Conservation (phyloP, 257 asterid species). For the Salvia hispanica region DNA sequence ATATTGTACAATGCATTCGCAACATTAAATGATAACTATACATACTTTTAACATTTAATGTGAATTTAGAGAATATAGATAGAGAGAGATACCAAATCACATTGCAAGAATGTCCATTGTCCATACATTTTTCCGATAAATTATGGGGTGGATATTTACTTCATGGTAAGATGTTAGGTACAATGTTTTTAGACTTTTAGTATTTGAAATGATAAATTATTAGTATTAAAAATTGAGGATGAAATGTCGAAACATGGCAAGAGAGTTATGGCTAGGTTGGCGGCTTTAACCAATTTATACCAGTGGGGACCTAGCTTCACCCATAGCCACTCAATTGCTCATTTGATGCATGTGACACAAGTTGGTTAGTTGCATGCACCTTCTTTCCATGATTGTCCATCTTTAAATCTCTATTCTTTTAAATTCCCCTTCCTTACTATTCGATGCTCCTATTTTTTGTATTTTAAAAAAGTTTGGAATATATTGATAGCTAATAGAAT, state of each 20-base stretch:
- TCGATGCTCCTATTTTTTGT: too few relatives aligned
- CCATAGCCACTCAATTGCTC: conserved; percentile 25
- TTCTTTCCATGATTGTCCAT: conserved; percentile 28
- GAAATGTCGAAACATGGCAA: conserved; percentile 7
- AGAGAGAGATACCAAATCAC: too few relatives aligned
- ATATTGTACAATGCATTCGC: too few relatives aligned
- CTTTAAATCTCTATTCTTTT: background rate
- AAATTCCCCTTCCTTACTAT: too few relatives aligned
- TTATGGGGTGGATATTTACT: background rate
- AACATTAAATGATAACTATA: too few relatives aligned
- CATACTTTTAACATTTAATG: too few relatives aligned
- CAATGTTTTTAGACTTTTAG: background rate
- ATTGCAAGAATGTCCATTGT: too few relatives aligned
- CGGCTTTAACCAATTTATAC: conserved; percentile 25
- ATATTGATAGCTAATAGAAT: too few relatives aligned
- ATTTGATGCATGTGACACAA: conserved; percentile 42
- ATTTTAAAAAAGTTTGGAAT: too few relatives aligned
- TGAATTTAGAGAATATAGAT: too few relatives aligned
- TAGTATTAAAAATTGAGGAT: background rate
- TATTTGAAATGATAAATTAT: background rate
- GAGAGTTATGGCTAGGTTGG: background rate
- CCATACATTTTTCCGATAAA: background rate
- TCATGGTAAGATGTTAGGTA: background rate
- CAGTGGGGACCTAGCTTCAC: conserved; percentile 36
- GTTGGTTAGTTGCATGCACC: conserved; percentile 38